Base-by-base conservation (phyloP, 371 early-diverging fungal species). In the Rhizomucor miehei region DNA sequence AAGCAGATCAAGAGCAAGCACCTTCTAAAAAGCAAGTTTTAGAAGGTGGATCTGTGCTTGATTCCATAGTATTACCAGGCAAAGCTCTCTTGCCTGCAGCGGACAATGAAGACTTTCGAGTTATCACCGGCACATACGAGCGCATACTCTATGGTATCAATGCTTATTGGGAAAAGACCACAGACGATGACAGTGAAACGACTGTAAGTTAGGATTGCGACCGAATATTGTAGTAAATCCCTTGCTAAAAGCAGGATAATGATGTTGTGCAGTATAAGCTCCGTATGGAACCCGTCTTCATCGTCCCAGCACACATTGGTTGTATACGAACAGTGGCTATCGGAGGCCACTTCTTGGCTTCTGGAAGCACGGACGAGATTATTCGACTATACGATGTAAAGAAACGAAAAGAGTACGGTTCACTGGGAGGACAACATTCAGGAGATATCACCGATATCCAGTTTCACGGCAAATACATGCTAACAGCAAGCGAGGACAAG, bases 301-400 rank as follows among this genome's bases (percentile, higher is more conserved):
- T 93, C 59, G 92, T 95, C 54, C 92, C 98, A 8, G 90, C 98
- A 9, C 99, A 98, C 66, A 91, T 91, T 29, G 88, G 92, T 14
- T 89, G 88, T 65, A 94, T 98, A 69, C 93, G 92, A 56, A 78
- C 92, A 14, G 80, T 94, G 23, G 85, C 90, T 8, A 71, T 87
- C 24, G 87, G 89, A 23, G 84, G 86, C 14, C 78, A 88, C 48
- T 88, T 77, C 57, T 76, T 98, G 59, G 97, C 96, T 2, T 93
- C 99, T 1, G 99, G 99, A 13, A 91, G 95, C 63, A 88, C 94
- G 6, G 99, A 98, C 67, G 99, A 98, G 72, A 81, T 90, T 62
- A 89, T 98, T 67, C 84, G 86, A 46, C 59, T 98, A 35, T 97
- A 93, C 63, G 93, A 97, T 64, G 74, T 97, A 9, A 88, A 86